A percentile compares a stretch with the other conserved stretches of the same genome.
phyloP scores from a whole-genome alignment of 371 early-diverging fungal species.

The Rhizomucor miehei region DNA sequence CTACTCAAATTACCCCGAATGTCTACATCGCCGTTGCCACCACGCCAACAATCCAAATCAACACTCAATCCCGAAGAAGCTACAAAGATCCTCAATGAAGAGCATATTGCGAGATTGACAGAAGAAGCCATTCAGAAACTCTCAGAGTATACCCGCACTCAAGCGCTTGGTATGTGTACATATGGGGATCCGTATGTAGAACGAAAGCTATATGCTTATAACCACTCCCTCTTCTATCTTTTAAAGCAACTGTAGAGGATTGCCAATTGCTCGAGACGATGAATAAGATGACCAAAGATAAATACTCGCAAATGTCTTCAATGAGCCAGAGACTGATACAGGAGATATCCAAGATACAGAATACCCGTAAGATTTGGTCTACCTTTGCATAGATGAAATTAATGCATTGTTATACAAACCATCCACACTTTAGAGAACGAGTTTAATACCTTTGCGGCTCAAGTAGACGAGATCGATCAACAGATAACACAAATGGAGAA shows the following conservation, averaged over 20 bases:
- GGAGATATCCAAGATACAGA: constrained; percentile 58
- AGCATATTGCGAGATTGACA: constrained; percentile 52
- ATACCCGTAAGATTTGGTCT: constrained; percentile 45
- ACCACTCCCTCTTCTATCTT: not conserved
- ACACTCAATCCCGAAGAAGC: constrained; percentile 36
- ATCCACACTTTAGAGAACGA: constrained; percentile 41
- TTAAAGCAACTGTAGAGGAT: constrained; percentile 56
- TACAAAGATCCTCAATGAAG: constrained; percentile 35
- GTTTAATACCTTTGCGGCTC: constrained; percentile 50
- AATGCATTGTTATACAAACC: not conserved
- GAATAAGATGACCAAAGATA: constrained; percentile 57
- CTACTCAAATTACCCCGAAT: too few relatives aligned
- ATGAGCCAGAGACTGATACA: constrained; percentile 60
- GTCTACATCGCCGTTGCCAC: not conserved
- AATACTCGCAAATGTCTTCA: constrained; percentile 55
- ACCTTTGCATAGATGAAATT: too few relatives aligned
- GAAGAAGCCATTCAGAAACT: constrained; percentile 58
- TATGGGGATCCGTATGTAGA: not conserved
- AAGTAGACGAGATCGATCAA: constrained; percentile 58
- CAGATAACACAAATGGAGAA: constrained; percentile 59
- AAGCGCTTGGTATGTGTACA: constrained; percentile 43
- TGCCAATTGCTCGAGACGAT: constrained; percentile 57
- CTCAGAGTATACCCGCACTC: constrained; percentile 53
- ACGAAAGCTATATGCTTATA: constrained; percentile 1
- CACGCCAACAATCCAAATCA: constrained; percentile 2